Evolutionary conservation across 2,329 filamentous ascomycete genomes (phyloP).

Genomic region (Scedosporium aurantiacum): DNA sequence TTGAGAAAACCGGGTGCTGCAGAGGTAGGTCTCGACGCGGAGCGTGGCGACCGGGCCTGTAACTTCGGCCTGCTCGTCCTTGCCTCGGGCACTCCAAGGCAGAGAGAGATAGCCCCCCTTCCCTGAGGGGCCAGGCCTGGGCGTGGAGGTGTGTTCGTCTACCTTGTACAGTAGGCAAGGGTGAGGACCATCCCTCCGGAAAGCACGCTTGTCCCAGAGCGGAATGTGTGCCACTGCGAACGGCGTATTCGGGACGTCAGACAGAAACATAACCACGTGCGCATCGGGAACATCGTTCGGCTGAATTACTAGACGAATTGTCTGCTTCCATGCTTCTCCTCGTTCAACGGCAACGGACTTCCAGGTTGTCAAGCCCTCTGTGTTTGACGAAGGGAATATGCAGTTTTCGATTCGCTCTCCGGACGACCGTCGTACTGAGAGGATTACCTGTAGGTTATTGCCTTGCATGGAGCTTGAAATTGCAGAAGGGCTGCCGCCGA

Average conservation of each 20-base stretch:
- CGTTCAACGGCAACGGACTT: slow-evolving; percentile 71
- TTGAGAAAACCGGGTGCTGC: slow-evolving; percentile 90
- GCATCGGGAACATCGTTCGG: slow-evolving; percentile 70
- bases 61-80: slow-evolving; percentile 60
- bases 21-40: slow-evolving; percentile 72
- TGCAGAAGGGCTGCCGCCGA: slow-evolving; percentile 62
- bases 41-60: slow-evolving; percentile 74
- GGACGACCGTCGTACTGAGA: slow-evolving; percentile 71
- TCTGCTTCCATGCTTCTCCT: slow-evolving; percentile 79
- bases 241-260: slow-evolving; percentile 75
- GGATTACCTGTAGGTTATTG: slow-evolving; percentile 71
- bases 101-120: slow-evolving; percentile 80
- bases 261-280: slow-evolving; percentile 82
- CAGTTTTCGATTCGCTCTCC: slow-evolving; percentile 80
- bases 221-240: slow-evolving; percentile 91
- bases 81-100: slow-evolving; percentile 63
- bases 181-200: slow-evolving; percentile 76
- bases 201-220: slow-evolving; percentile 84
- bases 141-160: slow-evolving; percentile 75
- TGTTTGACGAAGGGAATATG: slow-evolving; percentile 79
- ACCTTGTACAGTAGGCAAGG: slow-evolving; percentile 77
- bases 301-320: slow-evolving; percentile 67
- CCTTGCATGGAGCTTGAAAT: slow-evolving; percentile 52
- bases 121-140: slow-evolving; percentile 49
- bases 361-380: slow-evolving; percentile 70